Evolutionary conservation across 2,329 filamentous ascomycete genomes (phyloP).

Genomic region (Hypomyces perniciosus): DNA sequence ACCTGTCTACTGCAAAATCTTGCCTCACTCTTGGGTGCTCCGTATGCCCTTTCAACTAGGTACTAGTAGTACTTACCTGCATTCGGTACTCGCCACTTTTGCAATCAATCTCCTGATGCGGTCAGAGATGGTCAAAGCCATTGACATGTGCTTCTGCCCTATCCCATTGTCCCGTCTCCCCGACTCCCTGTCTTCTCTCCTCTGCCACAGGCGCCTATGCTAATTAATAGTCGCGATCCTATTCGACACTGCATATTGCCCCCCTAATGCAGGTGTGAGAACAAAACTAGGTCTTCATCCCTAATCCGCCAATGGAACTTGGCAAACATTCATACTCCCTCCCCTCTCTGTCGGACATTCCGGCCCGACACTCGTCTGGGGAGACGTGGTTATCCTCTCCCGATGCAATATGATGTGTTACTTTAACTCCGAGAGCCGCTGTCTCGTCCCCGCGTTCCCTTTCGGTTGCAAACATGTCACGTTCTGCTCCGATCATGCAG

Average conservation of each 20-base stretch:
- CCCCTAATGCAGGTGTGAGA: background rate
- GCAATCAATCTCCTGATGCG: background rate
- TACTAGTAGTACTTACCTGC: background rate
- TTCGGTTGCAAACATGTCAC: background rate
- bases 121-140: background rate
- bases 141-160: background rate
- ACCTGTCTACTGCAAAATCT: background rate
- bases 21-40: background rate
- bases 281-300: too few relatives aligned
- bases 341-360: background rate
- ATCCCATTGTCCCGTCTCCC: background rate
- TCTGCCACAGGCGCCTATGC: background rate
- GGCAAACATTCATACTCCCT: background rate
- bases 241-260: background rate
- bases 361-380: background rate
- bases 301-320: background rate
- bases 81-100: too few relatives aligned
- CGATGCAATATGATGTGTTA: background rate
- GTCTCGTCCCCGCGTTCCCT: background rate
- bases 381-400: too few relatives aligned
- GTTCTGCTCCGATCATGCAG: constrained; percentile 1
- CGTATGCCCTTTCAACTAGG: background rate
- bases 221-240: background rate
- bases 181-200: background rate
- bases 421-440: background rate